These are phyloP conservation scores for Paracamarosporium sp. DNA, from an alignment of 2,329 filamentous ascomycete genomes.

Conservation along the genomic window DNA sequence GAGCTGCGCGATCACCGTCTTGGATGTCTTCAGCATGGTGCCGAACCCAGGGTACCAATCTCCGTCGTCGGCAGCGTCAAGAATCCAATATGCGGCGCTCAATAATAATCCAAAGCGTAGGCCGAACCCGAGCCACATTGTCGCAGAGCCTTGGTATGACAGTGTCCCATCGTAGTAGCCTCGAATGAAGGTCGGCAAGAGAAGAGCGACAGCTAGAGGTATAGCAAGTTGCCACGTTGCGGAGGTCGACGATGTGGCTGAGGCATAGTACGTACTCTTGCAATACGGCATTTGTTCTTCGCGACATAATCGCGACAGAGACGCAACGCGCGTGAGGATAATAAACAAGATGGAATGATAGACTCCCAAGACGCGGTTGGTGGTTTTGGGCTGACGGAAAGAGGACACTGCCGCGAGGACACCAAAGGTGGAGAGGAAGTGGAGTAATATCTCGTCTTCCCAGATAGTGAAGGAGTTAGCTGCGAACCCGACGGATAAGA, in stretches of 20 bases:
- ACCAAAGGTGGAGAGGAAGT: conserved; percentile 89
- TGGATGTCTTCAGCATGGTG: conserved; percentile 70
- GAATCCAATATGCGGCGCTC: conserved; percentile 81
- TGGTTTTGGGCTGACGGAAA: conserved; percentile 70
- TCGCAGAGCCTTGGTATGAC: conserved; percentile 86
- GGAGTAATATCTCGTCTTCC: conserved; percentile 94
- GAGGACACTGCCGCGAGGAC: conserved; percentile 76
- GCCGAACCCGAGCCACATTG: conserved; percentile 81
- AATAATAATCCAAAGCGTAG: conserved; percentile 79
- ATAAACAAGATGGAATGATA: conserved; percentile 89
- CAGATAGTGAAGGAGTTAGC: conserved; percentile 99
- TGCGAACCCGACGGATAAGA: conserved; percentile 91
- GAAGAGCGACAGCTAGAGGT: conserved; percentile 74
- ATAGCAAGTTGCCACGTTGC: conserved; percentile 87
- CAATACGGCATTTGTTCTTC: conserved; percentile 99
- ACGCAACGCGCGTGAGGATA: conserved; percentile 77
- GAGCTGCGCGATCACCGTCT: conserved; percentile 80
- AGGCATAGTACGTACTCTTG: conserved; percentile 93
- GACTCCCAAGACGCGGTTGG: conserved; percentile 76
- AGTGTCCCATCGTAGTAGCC: conserved; percentile 82
- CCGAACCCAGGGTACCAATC: conserved; percentile 72
- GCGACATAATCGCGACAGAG: conserved; percentile 88
- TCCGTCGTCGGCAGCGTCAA: conserved; percentile 87
- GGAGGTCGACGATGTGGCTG: conserved; percentile 88
- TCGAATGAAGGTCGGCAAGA: conserved; percentile 77